phyloP scores from a whole-genome alignment of 2,329 filamentous ascomycete species.

The Erysiphe pisi region DNA sequence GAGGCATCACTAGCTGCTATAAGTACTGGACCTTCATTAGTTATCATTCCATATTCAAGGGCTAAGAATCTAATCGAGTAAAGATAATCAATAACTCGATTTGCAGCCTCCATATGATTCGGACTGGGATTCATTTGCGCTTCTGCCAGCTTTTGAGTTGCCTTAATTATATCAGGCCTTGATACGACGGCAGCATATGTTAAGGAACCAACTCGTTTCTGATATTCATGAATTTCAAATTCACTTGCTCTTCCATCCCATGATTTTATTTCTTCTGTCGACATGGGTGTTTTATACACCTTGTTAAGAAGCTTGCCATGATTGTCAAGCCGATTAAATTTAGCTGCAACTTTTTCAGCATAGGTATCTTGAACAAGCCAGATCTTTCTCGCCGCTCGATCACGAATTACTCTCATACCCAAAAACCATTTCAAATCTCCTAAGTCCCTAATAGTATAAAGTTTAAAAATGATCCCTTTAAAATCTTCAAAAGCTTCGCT shows the following conservation, averaged over 20 bases:
- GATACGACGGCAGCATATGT: conserved; percentile 7
- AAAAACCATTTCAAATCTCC: conserved; percentile 22
- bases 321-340: not conserved
- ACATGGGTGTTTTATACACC: not conserved
- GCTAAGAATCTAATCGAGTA: not conserved
- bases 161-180: conserved; percentile 21
- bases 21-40: not conserved
- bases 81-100: conserved; percentile 14
- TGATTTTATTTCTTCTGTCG: not conserved
- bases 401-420: not conserved
- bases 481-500: not conserved
- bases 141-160: conserved; percentile 21
- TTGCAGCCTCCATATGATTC: not conserved
- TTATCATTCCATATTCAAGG: conserved; percentile 6
- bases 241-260: not conserved
- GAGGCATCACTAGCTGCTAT: not conserved
- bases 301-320: not conserved
- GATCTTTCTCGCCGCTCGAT: not conserved
- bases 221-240: conserved; percentile 3
- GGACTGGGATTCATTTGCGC: not conserved
- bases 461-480: not conserved
- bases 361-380: conserved; percentile 25
- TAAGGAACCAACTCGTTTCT: not conserved
- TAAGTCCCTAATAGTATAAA: not conserved
- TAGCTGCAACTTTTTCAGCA: not conserved